These are phyloP conservation scores for Cryptosporidium meleagridis DNA, from an alignment of 169 alveolate genomes.

Conservation along the genomic window DNA sequence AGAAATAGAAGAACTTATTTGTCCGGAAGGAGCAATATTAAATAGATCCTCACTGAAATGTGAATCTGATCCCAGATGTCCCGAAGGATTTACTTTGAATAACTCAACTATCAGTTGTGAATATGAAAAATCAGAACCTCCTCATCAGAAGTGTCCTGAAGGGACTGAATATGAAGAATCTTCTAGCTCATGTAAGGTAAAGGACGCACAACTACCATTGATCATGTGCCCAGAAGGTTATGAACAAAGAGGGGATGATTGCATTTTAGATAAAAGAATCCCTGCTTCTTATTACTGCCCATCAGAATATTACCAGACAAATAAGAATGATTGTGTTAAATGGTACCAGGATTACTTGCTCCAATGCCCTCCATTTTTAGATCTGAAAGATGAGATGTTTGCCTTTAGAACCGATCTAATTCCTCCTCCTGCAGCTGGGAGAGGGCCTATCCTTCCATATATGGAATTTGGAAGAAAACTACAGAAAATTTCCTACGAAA, in stretches of 20 bases:
- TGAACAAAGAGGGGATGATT: slow-evolving; percentile 64
- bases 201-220: slow-evolving; percentile 71
- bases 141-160: slow-evolving; percentile 71
- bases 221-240: slow-evolving; percentile 74
- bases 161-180: slow-evolving; percentile 61
- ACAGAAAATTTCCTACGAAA: slow-evolving; percentile 5
- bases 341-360: slow-evolving; percentile 73
- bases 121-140: slow-evolving; percentile 38
- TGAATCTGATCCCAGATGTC: slow-evolving; percentile 62
- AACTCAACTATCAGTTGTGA: slow-evolving; percentile 56
- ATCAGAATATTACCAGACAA: slow-evolving; percentile 58
- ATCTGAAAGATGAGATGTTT: slow-evolving; percentile 24
- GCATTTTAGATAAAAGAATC: slow-evolving; percentile 40
- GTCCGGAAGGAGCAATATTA: slow-evolving; percentile 61
- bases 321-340: slow-evolving; percentile 54
- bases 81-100: slow-evolving; percentile 21
- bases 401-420: slow-evolving; percentile 57
- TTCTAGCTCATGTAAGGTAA: slow-evolving; percentile 45
- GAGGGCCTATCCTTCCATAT: slow-evolving; percentile 66
- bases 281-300: slow-evolving; percentile 74
- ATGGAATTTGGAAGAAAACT: slow-evolving; percentile 23
- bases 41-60: slow-evolving; percentile 42
- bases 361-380: slow-evolving; percentile 67
- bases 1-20: slow-evolving; percentile 38
- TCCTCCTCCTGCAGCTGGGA: slow-evolving; percentile 74